Conservation (phyloP, 2,329 filamentous ascomycete species). For the Aspergillus pseudonomiae region DNA sequence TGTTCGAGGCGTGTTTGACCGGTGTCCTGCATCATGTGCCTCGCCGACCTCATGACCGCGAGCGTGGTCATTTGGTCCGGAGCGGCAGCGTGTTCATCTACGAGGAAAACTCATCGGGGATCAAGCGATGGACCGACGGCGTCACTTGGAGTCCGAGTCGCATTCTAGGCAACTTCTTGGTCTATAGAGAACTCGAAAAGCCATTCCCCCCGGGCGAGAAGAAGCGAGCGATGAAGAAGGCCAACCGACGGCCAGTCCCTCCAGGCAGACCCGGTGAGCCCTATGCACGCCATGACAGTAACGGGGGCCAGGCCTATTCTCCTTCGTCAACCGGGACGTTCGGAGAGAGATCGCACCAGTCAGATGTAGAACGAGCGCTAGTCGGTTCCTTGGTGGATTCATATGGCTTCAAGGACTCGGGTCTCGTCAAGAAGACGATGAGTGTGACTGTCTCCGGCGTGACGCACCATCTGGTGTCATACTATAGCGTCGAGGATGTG, state of each 20-base stretch:
- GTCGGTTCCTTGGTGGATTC: constrained; percentile 87
- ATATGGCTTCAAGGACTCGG: constrained; percentile 81
- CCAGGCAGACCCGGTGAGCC: constrained; percentile 55
- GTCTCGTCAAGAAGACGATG: constrained; percentile 91
- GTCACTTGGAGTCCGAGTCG: constrained; percentile 88
- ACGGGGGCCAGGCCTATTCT: constrained; percentile 40
- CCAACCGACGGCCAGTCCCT: constrained; percentile 50
- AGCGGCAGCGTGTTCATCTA: constrained; percentile 91
- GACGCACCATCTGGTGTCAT: constrained; percentile 83
- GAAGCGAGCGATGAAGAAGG: constrained; percentile 78
- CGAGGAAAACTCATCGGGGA: constrained; percentile 85
- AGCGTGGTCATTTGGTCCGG: constrained; percentile 73
- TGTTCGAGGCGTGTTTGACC: constrained; percentile 77
- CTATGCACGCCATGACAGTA: constrained; percentile 50
- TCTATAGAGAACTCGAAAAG: constrained; percentile 80
- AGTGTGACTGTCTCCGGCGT: constrained; percentile 74
- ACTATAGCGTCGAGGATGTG: constrained; percentile 84
- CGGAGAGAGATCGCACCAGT: constrained; percentile 43
- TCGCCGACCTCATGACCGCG: constrained; percentile 82
- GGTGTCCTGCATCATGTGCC: constrained; percentile 75
- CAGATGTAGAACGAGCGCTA: constrained; percentile 59
- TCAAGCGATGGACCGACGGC: constrained; percentile 93
- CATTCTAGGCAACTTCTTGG: constrained; percentile 80
- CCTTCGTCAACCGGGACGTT: constrained; percentile 37
- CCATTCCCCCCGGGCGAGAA: constrained; percentile 81